Evolutionary conservation across 495 filamentous ascomycete species (phyloP), one percentile per base, ranked within the genome.

Genomic region (Talaromyces wortmannii): DNA sequence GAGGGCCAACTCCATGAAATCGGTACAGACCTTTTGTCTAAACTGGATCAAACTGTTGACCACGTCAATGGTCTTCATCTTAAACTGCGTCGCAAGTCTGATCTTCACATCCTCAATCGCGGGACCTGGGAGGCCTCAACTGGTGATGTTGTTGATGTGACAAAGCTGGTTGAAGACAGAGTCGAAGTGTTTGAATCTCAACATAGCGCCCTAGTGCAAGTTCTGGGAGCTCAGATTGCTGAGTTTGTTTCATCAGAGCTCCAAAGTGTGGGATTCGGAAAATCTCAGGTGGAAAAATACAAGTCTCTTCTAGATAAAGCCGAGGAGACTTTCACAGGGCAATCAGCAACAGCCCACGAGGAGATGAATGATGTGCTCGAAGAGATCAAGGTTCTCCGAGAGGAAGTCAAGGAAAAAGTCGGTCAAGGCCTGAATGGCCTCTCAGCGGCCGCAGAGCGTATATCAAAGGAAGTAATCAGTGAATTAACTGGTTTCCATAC

Each of bases 341-440:
- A 92, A 60, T 88, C 84, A 15, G 73, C 79, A 29, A 71, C 79
- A 48, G 85, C 90, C 3, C 90, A 88, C 61, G 84, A 91, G 52
- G 87, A 94, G 55, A 95, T 96, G 90, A 91, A 97, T 60, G 73
- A 79, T 30, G 86, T 96, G 18, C 79, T 98, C 4, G 92, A 94
- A 60, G 94, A 95, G 62, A 96, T 97, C 65, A 91, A 94, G 63
- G 81, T 80, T 40, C 78, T 97, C 30, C 81, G 94, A 18, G 87
- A 95, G 68, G 86, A 89, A 47, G 87, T 97, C 15, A 97, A 96
- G 70, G 70, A 78, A 33, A 85, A 85, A 45, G 89, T 97, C 33
- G 90, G 90, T 4, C 84, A 90, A 60, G 92, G 92, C 4, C 77
- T 98, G 13, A 86, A 87, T 63, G 86, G 90, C 6, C 81, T 98